Conservation (phyloP, 495 filamentous ascomycete genomes). For the Emericellopsis terricola region DNA sequence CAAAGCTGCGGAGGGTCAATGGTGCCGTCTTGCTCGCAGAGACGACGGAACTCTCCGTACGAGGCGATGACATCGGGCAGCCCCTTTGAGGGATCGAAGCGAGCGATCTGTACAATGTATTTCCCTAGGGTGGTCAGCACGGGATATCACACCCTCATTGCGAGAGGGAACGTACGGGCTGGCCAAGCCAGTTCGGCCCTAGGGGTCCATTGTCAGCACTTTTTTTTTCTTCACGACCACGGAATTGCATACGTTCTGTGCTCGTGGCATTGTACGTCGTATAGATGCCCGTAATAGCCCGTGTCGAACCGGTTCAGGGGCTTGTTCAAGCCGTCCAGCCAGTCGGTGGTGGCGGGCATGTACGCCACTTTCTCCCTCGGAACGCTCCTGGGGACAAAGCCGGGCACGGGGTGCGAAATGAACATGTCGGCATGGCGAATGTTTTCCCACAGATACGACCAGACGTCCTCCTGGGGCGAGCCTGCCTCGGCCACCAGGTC, state of each 20-base stretch:
- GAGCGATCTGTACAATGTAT: constrained; percentile 70
- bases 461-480: constrained; percentile 54
- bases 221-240: not conserved
- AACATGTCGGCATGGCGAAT: constrained; percentile 62
- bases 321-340: constrained; percentile 82
- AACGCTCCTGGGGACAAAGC: constrained; percentile 57
- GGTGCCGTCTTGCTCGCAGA: constrained; percentile 26
- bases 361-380: constrained; percentile 51
- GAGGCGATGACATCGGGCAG: constrained; percentile 65
- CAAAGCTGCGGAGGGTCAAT: constrained; percentile 51
- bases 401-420: constrained; percentile 65
- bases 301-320: constrained; percentile 52
- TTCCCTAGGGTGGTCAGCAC: constrained; percentile 21
- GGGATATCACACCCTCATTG: not conserved
- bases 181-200: constrained; percentile 52
- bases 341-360: constrained; percentile 74
- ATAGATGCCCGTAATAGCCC: constrained; percentile 58
- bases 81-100: constrained; percentile 79
- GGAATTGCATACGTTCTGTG: constrained; percentile 23
- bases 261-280: constrained; percentile 45
- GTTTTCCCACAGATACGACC: constrained; percentile 59
- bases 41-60: constrained; percentile 54
- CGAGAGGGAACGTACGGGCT: constrained; percentile 25
- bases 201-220: constrained; percentile 3
- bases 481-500: constrained; percentile 46